Conservation (phyloP, 768 basidiomycete genomes). For the Erythrobasidium yunnanense region DNA sequence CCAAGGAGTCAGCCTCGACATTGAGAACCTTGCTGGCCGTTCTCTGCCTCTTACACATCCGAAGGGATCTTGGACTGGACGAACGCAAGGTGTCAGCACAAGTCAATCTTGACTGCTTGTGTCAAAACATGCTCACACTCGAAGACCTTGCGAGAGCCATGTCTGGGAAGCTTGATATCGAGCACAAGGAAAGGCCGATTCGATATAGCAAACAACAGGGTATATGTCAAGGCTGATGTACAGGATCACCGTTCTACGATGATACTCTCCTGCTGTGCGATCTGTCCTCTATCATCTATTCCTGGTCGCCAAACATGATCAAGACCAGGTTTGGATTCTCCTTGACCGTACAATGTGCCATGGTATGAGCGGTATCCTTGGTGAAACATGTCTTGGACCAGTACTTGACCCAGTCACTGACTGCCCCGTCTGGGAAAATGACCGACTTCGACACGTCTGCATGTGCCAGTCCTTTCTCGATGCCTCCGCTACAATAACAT, state of each 20-base stretch:
- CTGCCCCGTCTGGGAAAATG: not conserved
- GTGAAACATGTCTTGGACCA: not conserved
- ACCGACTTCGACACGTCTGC: not conserved
- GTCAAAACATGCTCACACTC: not conserved
- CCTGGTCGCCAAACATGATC: not conserved
- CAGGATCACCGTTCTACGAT: no score
- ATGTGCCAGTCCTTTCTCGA: not conserved
- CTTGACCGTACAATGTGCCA: not conserved
- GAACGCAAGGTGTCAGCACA: not conserved
- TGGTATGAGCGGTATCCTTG: not conserved
- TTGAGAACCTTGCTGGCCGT: no score
- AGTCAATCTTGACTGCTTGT: not conserved
- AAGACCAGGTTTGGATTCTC: not conserved
- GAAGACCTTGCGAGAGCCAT: constrained; percentile 20
- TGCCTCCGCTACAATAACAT: not conserved
- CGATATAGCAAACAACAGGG: no score
- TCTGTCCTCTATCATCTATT: no score
- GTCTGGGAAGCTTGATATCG: not conserved
- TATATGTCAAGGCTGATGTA: no score
- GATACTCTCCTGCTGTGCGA: no score
- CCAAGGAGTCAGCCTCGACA: not conserved
- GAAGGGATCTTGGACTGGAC: constrained; percentile 18
- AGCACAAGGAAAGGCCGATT: no score
- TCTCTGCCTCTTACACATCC: constrained; percentile 1
- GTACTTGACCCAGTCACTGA: not conserved